phyloP scores from a whole-genome alignment of 305 asterid genomes.

The Fraxinus albicans region DNA sequence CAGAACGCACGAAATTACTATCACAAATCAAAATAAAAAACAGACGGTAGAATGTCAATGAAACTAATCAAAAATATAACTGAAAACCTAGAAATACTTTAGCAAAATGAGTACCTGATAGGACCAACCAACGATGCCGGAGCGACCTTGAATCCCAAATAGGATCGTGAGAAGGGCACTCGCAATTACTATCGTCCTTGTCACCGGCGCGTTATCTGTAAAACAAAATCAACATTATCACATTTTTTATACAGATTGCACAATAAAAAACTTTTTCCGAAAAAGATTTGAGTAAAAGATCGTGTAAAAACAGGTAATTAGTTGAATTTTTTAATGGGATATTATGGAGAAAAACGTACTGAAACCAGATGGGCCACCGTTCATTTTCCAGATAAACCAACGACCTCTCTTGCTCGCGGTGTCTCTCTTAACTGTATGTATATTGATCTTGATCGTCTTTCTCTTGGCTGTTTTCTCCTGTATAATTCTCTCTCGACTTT shows the following conservation, averaged over 20 bases:
- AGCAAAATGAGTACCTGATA: constrained; percentile 54
- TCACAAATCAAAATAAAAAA: background rate
- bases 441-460: background rate
- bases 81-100: background rate
- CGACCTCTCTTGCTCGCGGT: constrained; percentile 25
- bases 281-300: background rate
- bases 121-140: constrained; percentile 69
- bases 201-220: constrained; percentile 88
- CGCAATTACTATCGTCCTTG: constrained; percentile 69
- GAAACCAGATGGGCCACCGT: constrained; percentile 99
- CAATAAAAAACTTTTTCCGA: background rate
- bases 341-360: constrained; percentile 44
- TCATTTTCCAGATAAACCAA: constrained; percentile 73
- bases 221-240: constrained; percentile 7
- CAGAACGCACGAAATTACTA: background rate
- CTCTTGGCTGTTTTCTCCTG: constrained; percentile 3
- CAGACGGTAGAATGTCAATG: background rate
- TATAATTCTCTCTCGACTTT: constrained; percentile 23
- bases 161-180: constrained; percentile 80
- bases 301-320: background rate
- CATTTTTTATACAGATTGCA: background rate
- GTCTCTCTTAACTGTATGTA: constrained; percentile 18
- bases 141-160: constrained; percentile 87
- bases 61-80: background rate
- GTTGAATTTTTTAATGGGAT: background rate